phyloP scores from a whole-genome alignment of 1,139 yeast genomes.

The Eremothecium sinecaudum region DNA sequence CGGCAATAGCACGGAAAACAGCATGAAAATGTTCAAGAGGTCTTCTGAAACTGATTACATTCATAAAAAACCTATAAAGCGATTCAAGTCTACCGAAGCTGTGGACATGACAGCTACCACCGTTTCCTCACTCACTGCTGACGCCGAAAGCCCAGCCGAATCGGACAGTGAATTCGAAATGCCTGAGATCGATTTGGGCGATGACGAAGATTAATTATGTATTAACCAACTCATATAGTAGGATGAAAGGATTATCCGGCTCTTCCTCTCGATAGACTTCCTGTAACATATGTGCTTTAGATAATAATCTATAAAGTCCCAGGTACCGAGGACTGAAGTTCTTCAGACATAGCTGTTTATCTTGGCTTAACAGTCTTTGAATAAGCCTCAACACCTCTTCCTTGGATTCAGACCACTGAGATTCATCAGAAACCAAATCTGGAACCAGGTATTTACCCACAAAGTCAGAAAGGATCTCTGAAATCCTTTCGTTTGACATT shows the following conservation, averaged over 20 bases:
- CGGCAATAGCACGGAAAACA: too few relatives aligned
- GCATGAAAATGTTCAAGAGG: too few relatives aligned
- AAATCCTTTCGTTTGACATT: constrained; percentile 6
- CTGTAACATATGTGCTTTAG: constrained; percentile 9
- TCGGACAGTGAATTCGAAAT: constrained; percentile 44
- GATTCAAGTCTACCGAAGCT: too few relatives aligned
- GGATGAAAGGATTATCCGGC: constrained; percentile 7
- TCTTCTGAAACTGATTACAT: too few relatives aligned
- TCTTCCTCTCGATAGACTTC: constrained; percentile 6
- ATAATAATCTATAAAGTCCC: constrained; percentile 12
- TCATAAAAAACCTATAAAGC: too few relatives aligned
- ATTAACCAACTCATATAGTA: constrained; percentile 4
- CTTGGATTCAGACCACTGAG: constrained; percentile 7
- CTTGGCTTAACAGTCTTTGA: constrained; percentile 13
- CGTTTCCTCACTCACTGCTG: background rate
- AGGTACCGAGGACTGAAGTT: constrained; percentile 14
- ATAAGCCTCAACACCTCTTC: constrained; percentile 7
- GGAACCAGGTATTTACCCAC: constrained; percentile 11
- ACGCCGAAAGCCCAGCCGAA: constrained; percentile 1
- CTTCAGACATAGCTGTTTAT: constrained; percentile 10
- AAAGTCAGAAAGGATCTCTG: constrained; percentile 9
- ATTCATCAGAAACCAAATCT: constrained; percentile 9
- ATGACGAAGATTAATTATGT: constrained; percentile 27
- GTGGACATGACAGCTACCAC: too few relatives aligned
- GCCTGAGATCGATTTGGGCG: constrained; percentile 44